phyloP scores from a whole-genome alignment of 129 eudicot species.

The Artemisia annua region DNA sequence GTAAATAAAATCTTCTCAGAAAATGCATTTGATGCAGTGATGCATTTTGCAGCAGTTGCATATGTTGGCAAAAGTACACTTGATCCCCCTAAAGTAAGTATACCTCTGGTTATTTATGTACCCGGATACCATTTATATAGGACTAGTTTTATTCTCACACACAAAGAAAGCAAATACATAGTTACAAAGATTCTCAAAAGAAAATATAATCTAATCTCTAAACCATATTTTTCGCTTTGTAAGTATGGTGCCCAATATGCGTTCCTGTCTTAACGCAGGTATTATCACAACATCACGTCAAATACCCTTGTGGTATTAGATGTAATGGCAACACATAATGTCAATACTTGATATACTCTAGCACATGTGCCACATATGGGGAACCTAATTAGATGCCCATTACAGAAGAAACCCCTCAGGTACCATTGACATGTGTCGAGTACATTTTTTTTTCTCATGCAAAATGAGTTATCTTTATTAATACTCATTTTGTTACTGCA shows the following conservation, averaged over 20 bases:
- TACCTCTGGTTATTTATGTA: not conserved
- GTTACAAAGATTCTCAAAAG: not conserved
- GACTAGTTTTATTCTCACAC: not conserved
- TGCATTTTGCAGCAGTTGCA: conserved; percentile 97
- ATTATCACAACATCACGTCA: too few relatives aligned
- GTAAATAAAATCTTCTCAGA: conserved; percentile 67
- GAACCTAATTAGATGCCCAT: conserved; percentile 96
- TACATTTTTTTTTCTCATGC: not conserved
- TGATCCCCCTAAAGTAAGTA: conserved; percentile 73
- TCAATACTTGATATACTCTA: too few relatives aligned
- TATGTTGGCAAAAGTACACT: conserved; percentile 92
- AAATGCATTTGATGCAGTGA: conserved; percentile 93
- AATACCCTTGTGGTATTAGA: too few relatives aligned
- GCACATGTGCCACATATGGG: too few relatives aligned
- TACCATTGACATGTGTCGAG: conserved; percentile 14
- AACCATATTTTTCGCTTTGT: not conserved
- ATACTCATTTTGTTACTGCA: conserved; percentile 20
- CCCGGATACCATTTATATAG: not conserved
- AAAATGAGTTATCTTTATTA: conserved; percentile 7
- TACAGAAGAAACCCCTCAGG: conserved; percentile 91
- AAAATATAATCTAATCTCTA: not conserved
- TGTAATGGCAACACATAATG: too few relatives aligned
- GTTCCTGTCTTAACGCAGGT: too few relatives aligned
- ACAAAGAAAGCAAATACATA: not conserved
- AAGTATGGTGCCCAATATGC: not conserved